Evolutionary conservation across 1,139 yeast species (phyloP).

Genomic region (Candida glucosophila): DNA sequence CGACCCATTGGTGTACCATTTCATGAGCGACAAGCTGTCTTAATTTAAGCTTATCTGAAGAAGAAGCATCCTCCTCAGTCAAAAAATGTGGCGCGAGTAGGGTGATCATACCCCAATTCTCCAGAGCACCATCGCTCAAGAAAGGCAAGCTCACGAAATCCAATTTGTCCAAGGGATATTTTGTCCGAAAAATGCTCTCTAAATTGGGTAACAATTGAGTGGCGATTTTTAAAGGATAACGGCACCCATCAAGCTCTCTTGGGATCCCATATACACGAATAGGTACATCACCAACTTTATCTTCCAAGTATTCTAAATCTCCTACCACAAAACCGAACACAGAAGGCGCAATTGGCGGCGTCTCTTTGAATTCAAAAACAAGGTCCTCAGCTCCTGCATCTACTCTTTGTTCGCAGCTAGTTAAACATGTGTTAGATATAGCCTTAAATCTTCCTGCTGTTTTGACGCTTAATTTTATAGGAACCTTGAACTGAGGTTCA

Average conservation of each 20-base stretch:
- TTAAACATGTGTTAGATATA: slow-evolving; percentile 38
- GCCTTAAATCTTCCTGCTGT: slow-evolving; percentile 40
- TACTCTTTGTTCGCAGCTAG: too few relatives aligned
- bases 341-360: slow-evolving; percentile 55
- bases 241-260: slow-evolving; percentile 57
- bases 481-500: slow-evolving; percentile 47
- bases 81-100: slow-evolving; percentile 67
- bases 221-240: slow-evolving; percentile 56
- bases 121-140: slow-evolving; percentile 81
- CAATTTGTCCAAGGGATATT: slow-evolving; percentile 66
- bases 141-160: slow-evolving; percentile 73
- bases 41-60: slow-evolving; percentile 48
- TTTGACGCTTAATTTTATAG: slow-evolving; percentile 38
- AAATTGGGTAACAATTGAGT: slow-evolving; percentile 62
- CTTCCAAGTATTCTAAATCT: slow-evolving; percentile 64
- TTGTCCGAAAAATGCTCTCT: slow-evolving; percentile 54
- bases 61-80: slow-evolving; percentile 60
- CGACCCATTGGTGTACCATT: slow-evolving; percentile 87
- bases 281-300: slow-evolving; percentile 36
- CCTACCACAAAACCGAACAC: slow-evolving; percentile 62
- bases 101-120: slow-evolving; percentile 83
- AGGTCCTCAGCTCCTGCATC: slow-evolving; percentile 12
- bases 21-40: slow-evolving; percentile 56
- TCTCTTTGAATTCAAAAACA: slow-evolving; percentile 34
- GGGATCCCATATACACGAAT: slow-evolving; percentile 65